Evolutionary conservation across 2,329 filamentous ascomycete species (phyloP), one percentile per base, ranked within the genome.

Genomic region (Neocatenulostroma microsporum): DNA sequence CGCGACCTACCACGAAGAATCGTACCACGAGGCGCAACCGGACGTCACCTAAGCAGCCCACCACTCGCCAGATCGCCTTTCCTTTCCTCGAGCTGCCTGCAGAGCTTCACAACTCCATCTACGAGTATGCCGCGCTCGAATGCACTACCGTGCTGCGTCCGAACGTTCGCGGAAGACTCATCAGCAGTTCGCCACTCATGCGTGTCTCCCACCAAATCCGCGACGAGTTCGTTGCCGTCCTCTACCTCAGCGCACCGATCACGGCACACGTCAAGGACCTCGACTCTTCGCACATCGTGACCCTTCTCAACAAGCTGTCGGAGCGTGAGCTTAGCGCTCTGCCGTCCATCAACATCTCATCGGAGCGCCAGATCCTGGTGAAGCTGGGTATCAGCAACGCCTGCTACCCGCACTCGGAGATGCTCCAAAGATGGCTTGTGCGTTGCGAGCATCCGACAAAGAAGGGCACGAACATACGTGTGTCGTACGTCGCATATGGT

Each of bases 281-380:
- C 17, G 30, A 32, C 17, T 23, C 23, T 20, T 20, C 30, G 13
- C 30, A 32, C 20, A 13, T 32, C 30, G 30, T 32, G 13, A 23
- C 30, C 30, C 19, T 32, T n/a, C 20, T 32, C 17, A 32, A 32
- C 30, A 13, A 23, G 19, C 6, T 21, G 6, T 32, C 30, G 13
- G 30, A 32, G 17, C 30, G 20, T n/a, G 30, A 32, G 17, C 30
- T 32, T 7, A 5, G 17, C 18, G 30, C 19, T 21, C 18, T 32
- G n/a, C 30, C 30, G 12, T 32, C 30, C 17, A 6, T 21, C 30
- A 23, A 17, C 6, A 10, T 5, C 18, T 4, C 30, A 9, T 21
- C 30, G 10, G 30, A 13, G 10, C 30, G 30, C 19, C 4, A 14
- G 5, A 32, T 32, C 30, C 4, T 5, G 8, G n/a, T 21, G 12